phyloP scores from a whole-genome alignment of 192 early-diverging fungal species.

The Gaertneriomyces sp. region DNA sequence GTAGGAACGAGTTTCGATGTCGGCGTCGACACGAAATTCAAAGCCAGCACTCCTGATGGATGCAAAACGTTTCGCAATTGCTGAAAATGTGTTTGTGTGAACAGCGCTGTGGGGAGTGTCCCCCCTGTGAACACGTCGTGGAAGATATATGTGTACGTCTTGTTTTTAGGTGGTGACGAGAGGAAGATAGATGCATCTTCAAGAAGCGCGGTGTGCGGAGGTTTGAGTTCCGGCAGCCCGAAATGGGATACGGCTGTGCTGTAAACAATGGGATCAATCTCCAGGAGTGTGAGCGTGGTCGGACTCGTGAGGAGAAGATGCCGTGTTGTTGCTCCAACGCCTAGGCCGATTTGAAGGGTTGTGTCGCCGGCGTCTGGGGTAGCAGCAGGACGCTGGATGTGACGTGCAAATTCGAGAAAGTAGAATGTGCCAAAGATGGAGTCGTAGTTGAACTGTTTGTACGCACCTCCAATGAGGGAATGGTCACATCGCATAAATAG shows the following conservation, averaged over 20 bases:
- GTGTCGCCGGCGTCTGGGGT: too few species aligned
- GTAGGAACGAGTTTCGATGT: too few species aligned
- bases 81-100: conserved; percentile 67
- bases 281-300: conserved; percentile 57
- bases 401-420: conserved; percentile 71
- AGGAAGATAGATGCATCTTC: conserved; percentile 40
- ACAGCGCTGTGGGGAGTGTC: conserved; percentile 65
- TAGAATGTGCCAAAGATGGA: conserved; percentile 82
- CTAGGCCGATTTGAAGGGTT: conserved; percentile 54
- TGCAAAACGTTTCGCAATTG: conserved; percentile 66
- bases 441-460: conserved; percentile 53
- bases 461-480: conserved; percentile 83
- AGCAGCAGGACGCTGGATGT: conserved; percentile 28
- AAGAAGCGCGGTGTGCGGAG: conserved; percentile 63
- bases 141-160: conserved; percentile 76
- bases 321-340: conserved; percentile 72
- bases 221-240: conserved; percentile 47
- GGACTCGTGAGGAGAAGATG: conserved; percentile 54
- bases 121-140: conserved; percentile 97
- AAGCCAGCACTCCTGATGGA: conserved; percentile 70
- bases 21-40: conserved; percentile 27
- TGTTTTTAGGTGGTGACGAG: neutral
- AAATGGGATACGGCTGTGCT: conserved; percentile 69
- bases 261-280: conserved; percentile 77
- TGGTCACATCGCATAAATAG: conserved; percentile 82